A percentile compares a stretch with the other conserved stretches of the same genome.
Conservation (phyloP, 345 rosid species). For the Capsella bursapastoris region DNA sequence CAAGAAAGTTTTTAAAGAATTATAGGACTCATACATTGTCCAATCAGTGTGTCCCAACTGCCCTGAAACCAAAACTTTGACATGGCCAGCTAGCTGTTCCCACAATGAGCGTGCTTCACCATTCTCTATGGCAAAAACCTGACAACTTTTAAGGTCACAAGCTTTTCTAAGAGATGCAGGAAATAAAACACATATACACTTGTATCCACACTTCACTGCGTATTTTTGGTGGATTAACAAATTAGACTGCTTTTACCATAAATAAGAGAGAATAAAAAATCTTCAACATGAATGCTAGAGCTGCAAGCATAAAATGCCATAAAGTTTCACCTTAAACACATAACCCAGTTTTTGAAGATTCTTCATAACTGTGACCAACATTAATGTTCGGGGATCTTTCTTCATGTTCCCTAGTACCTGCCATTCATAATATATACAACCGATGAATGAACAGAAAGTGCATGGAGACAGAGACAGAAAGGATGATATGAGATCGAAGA, state of each 20-base stretch:
- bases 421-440: conserved; percentile 38
- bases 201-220: conserved; percentile 26
- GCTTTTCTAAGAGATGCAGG: conserved; percentile 41
- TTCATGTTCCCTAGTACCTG: conserved; percentile 85
- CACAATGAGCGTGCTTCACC: conserved; percentile 64
- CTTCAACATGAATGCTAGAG: conserved; percentile 25
- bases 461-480: conserved; percentile 5
- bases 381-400: conserved; percentile 68
- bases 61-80: conserved; percentile 57
- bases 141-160: conserved; percentile 51
- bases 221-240: conserved; percentile 19
- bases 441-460: conserved; percentile 11
- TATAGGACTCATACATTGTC: conserved; percentile 67
- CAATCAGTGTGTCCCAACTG: conserved; percentile 70
- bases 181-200: conserved; percentile 29
- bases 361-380: conserved; percentile 79
- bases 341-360: conserved; percentile 88
- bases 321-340: conserved; percentile 63
- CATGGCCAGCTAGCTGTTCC: conserved; percentile 64
- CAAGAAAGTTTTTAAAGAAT: conserved; percentile 18
- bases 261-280: background rate
- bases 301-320: conserved; percentile 26
- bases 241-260: conserved; percentile 20
- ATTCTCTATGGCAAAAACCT: conserved; percentile 70
- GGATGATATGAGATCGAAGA: conserved; percentile 8